A percentile compares a stretch with the other conserved stretches of the same genome.
Conservation (phyloP, 2,329 filamentous ascomycete species). For the Botrytis porri region DNA sequence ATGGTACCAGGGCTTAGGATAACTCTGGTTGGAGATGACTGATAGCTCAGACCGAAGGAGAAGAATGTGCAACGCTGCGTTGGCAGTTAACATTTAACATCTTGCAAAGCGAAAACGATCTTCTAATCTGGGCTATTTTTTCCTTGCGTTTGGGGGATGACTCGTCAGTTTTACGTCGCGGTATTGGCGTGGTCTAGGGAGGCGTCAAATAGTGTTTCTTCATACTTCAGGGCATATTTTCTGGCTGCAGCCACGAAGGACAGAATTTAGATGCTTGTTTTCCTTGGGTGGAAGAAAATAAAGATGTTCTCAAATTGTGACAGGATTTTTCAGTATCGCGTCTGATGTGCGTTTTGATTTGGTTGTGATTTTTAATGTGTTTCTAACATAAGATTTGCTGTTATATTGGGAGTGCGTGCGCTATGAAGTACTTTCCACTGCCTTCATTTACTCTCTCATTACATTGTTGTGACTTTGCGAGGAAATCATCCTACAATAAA, state of each 20-base stretch:
- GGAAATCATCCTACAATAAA: neutral
- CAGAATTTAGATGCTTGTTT: slow-evolving; percentile 22
- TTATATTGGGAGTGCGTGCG: neutral
- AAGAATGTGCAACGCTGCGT: slow-evolving; percentile 3
- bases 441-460: neutral
- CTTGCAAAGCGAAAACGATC: slow-evolving; percentile 18
- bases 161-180: slow-evolving; percentile 22
- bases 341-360: neutral
- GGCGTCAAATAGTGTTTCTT: slow-evolving; percentile 30
- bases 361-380: neutral
- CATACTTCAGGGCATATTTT: slow-evolving; percentile 24
- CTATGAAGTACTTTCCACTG: neutral
- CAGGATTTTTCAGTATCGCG: neutral
- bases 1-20: slow-evolving; percentile 7
- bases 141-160: slow-evolving; percentile 19
- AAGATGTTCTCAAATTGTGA: neutral
- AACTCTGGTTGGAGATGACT: slow-evolving; percentile 4
- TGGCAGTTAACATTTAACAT: slow-evolving; percentile 11
- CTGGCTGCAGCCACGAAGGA: slow-evolving; percentile 1
- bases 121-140: slow-evolving; percentile 22
- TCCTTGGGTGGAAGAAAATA: slow-evolving; percentile 3
- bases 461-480: neutral
- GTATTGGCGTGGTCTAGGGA: slow-evolving; percentile 32
- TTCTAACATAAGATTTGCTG: slow-evolving; percentile 1
- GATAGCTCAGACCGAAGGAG: neutral